Conservation (phyloP, 768 basidiomycete genomes). For the Suillus discolor region DNA sequence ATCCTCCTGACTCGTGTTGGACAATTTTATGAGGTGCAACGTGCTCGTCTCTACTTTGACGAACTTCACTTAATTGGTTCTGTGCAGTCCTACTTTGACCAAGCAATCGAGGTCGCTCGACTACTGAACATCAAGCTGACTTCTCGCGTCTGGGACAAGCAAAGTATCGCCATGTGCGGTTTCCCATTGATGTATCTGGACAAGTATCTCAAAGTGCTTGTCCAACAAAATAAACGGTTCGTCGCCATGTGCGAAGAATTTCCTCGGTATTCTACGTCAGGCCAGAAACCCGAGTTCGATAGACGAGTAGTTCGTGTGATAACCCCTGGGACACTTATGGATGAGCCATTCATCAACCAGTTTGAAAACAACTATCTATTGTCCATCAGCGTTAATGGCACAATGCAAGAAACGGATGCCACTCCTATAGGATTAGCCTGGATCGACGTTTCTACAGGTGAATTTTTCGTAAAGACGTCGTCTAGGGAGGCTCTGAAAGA, state of each 20-base stretch:
- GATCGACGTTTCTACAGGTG: constrained; percentile 94
- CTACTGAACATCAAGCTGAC: constrained; percentile 85
- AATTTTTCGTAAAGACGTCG: constrained; percentile 79
- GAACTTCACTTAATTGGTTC: constrained; percentile 12
- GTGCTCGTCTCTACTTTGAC: constrained; percentile 1
- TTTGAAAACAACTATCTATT: constrained; percentile 91
- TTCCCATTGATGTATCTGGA: constrained; percentile 87
- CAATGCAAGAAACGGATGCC: constrained; percentile 5
- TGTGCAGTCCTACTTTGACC: constrained; percentile 88
- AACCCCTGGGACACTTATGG: constrained; percentile 93
- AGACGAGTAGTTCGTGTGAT: constrained; percentile 85
- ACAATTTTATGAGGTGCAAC: constrained; percentile 88
- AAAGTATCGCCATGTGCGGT: constrained; percentile 81
- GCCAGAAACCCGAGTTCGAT: constrained; percentile 64
- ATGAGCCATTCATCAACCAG: constrained; percentile 84
- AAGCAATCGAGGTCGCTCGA: constrained; percentile 76
- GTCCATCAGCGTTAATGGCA: constrained; percentile 47
- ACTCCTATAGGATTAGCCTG: constrained; percentile 75
- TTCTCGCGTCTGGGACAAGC: constrained; percentile 70
- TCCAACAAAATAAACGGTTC: constrained; percentile 80
- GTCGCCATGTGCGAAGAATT: constrained; percentile 97
- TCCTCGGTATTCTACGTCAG: constrained; percentile 46
- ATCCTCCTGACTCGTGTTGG: constrained; percentile 91
- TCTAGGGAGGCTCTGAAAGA: constrained; percentile 64
- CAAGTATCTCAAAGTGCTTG: constrained; percentile 83